Evolutionary conservation across 352 stramenopile species (phyloP), one percentile per base, ranked within the genome.

Genomic region (Phytophthora pluvialis): DNA sequence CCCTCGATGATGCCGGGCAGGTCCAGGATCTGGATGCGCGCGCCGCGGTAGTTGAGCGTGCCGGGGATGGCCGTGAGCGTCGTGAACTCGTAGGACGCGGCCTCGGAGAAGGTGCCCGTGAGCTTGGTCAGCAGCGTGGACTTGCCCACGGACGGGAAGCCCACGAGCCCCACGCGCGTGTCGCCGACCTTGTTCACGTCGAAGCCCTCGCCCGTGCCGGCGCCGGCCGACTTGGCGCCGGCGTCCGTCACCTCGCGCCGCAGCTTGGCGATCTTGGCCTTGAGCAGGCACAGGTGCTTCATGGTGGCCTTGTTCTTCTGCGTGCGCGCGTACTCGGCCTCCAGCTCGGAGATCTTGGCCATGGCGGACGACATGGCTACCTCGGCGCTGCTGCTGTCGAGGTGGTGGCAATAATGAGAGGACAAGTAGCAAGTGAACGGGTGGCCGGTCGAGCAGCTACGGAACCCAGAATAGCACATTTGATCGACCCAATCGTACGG

Each of bases 241-340:
- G 73, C 87, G 69, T 94, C 85, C 53, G 95, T 90, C 53, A 99
- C 73, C 68, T 99, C 95, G 46, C 89, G 94, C 26, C 94, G 89
- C 49, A 99, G 77, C 82, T 99, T 99, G 61, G 97, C 95, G 65
- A 99, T 96, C 73, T 98, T 98, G 59, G 96, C 97, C 82, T 99
- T 99, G 48, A 99, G 85, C 51, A 99, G 88, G 67, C 97, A 98
- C 69, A 99, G 77, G 58, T 99, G 98, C 83, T 98, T 99, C 81
- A 99, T 98, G 1, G 97, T 99, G 42, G 98, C 98, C 83, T 99
- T 99, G 80, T 99, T 99, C 86, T 99, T 99, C 88, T 99, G 98
- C 72, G 97, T 99, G 61, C 97, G 84, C 48, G 93, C 86, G 85
- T 99, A 99, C 85, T 99, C 88, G 43, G 72, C 48, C 70, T 96